These are phyloP conservation scores for Meira miltonrushii DNA, from an alignment of 1,284 basidiomycete genomes.

Conservation along the genomic window DNA sequence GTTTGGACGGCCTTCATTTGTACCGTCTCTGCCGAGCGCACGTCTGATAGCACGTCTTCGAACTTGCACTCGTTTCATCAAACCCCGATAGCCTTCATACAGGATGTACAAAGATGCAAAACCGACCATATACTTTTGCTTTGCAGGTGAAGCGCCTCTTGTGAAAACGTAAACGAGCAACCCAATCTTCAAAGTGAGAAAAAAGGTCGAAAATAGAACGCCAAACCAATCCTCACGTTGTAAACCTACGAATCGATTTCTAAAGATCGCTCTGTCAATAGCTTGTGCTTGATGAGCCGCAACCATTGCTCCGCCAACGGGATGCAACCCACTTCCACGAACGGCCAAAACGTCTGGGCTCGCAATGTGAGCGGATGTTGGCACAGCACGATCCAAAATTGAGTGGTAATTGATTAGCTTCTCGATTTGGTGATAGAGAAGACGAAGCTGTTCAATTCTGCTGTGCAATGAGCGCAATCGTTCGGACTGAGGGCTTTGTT, in stretches of 20 bases:
- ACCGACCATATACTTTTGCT: constrained; percentile 22
- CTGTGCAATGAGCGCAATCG: not conserved
- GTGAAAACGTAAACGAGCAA: constrained; percentile 33
- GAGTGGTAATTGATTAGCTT: constrained; percentile 5
- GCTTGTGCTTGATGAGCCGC: not conserved
- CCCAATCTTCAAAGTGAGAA: constrained; percentile 29
- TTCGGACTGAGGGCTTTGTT: not conserved
- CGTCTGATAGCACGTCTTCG: not conserved
- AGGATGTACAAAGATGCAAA: constrained; percentile 23
- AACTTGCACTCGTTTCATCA: constrained; percentile 6
- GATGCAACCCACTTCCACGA: not conserved
- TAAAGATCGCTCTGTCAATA: not conserved
- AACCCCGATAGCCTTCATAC: constrained; percentile 25
- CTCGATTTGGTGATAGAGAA: not conserved
- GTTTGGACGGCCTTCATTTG: not conserved
- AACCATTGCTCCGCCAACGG: not conserved
- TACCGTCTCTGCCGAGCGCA: not conserved
- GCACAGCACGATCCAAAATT: not conserved
- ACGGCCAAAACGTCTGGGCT: not conserved
- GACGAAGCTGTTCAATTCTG: not conserved
- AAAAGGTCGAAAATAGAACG: constrained; percentile 25
- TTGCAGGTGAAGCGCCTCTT: constrained; percentile 22
- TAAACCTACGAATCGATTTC: constrained; percentile 9
- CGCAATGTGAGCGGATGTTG: not conserved
- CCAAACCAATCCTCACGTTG: not conserved